Evolutionary conservation across 2,329 filamentous ascomycete genomes (phyloP).

Genomic region (Colletotrichum coccodes): DNA sequence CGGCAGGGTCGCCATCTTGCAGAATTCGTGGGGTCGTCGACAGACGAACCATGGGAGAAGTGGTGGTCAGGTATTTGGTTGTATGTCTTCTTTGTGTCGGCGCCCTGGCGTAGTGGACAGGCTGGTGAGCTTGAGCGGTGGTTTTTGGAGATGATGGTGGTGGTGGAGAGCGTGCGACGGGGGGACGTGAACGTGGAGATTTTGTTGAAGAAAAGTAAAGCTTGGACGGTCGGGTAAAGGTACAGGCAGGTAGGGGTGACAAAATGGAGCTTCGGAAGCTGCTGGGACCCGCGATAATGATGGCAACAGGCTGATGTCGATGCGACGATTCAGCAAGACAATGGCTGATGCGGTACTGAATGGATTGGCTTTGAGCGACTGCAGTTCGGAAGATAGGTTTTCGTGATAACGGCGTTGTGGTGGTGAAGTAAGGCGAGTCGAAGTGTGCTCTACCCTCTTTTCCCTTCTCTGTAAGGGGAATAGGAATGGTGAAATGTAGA

Average conservation of each 20-base stretch:
- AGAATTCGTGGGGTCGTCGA: slow-evolving; percentile 29
- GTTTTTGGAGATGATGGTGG: background rate
- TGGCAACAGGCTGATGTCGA: background rate
- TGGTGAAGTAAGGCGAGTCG: background rate
- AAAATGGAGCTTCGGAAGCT: slow-evolving; percentile 3
- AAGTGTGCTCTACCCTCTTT: background rate
- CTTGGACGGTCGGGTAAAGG: slow-evolving; percentile 14
- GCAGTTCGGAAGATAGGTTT: background rate
- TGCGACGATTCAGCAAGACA: background rate
- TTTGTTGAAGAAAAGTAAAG: slow-evolving; percentile 21
- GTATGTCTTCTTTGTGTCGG: background rate
- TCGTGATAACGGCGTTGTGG: background rate
- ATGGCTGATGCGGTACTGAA: background rate
- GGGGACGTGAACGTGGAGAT: background rate
- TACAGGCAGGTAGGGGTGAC: background rate
- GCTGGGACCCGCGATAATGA: background rate
- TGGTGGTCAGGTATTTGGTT: background rate
- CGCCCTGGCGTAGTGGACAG: background rate
- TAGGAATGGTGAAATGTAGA: background rate
- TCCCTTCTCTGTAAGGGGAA: background rate
- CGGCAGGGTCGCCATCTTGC: slow-evolving; percentile 60
- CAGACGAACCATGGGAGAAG: slow-evolving; percentile 30
- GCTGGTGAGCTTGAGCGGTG: background rate
- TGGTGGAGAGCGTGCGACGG: background rate
- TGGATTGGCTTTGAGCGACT: background rate